Evolutionary conservation across 2,329 filamentous ascomycete genomes (phyloP).

Genomic region (Aspergillus novofumigatus): DNA sequence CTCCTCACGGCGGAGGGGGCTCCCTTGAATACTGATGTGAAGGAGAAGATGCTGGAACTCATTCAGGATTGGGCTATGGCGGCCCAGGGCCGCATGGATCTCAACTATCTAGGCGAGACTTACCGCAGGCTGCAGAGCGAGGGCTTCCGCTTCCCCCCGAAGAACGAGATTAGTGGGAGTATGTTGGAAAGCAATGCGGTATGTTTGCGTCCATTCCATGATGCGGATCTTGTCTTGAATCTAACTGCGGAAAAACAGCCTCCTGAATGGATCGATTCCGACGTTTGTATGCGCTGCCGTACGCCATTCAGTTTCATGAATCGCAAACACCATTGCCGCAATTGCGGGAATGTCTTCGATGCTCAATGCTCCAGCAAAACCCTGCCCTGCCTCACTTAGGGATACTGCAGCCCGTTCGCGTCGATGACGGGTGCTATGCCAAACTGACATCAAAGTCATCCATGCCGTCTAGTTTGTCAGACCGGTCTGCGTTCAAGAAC

Average conservation of each 20-base stretch:
- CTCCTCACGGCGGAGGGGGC: conserved; percentile 75
- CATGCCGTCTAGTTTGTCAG: conserved; percentile 37
- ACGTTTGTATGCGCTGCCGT: conserved; percentile 97
- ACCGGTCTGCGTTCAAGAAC: conserved; percentile 41
- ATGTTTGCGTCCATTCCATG: conserved; percentile 37
- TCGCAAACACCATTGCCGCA: conserved; percentile 95
- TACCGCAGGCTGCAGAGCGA: conserved; percentile 79
- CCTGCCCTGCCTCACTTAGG: conserved; percentile 87
- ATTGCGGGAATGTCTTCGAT: conserved; percentile 97
- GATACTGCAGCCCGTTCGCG: conserved; percentile 83
- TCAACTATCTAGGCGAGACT: conserved; percentile 82
- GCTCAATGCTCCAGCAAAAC: conserved; percentile 89
- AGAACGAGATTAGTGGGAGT: conserved; percentile 80
- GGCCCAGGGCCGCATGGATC: conserved; percentile 75
- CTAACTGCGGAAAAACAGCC: conserved; percentile 52
- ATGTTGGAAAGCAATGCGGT: conserved; percentile 97
- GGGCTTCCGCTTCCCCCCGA: conserved; percentile 85
- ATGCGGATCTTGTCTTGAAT: neutral
- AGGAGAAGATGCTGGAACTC: conserved; percentile 83
- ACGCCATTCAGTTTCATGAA: conserved; percentile 97
- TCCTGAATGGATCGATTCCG: conserved; percentile 95
- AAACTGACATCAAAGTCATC: conserved; percentile 73
- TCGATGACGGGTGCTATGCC: conserved; percentile 92
- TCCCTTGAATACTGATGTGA: conserved; percentile 79
- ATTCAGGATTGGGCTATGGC: conserved; percentile 92